Evolutionary conservation across 495 filamentous ascomycete genomes (phyloP).

Genomic region (Podospora appendiculata): DNA sequence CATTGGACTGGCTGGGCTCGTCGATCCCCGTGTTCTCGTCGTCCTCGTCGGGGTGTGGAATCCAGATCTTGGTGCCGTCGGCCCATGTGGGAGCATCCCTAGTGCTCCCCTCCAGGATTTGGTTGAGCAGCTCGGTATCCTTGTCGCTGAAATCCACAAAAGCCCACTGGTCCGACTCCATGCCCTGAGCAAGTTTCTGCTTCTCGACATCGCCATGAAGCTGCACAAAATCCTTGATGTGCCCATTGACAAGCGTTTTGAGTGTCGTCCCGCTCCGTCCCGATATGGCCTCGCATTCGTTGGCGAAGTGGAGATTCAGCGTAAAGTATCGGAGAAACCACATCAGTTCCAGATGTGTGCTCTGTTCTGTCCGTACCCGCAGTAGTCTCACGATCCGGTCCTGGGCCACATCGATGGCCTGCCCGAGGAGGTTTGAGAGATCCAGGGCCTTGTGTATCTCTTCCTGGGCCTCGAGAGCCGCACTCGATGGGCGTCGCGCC

Average conservation of each 20-base stretch:
- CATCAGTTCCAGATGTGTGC: constrained; percentile 57
- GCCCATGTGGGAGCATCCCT: constrained; percentile 71
- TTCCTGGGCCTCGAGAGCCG: constrained; percentile 51
- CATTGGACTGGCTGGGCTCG: constrained; percentile 35
- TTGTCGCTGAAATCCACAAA: constrained; percentile 73
- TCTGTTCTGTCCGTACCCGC: constrained; percentile 84
- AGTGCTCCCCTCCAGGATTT: constrained; percentile 72
- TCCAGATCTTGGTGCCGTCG: constrained; percentile 64
- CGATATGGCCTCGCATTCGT: constrained; percentile 94
- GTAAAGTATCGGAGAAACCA: constrained; percentile 88
- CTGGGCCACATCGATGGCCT: constrained; percentile 88
- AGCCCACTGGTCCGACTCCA: constrained; percentile 89
- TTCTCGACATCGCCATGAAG: constrained; percentile 68
- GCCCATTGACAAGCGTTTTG: constrained; percentile 81
- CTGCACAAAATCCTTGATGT: constrained; percentile 84
- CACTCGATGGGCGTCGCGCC: constrained; percentile 13
- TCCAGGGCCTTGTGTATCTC: constrained; percentile 81
- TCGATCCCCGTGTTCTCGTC: constrained; percentile 14
- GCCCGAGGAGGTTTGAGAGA: constrained; percentile 87
- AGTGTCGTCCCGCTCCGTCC: constrained; percentile 76
- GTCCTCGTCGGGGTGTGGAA: constrained; percentile 36
- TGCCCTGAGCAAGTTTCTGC: constrained; percentile 68
- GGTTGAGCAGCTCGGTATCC: constrained; percentile 53
- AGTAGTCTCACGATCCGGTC: constrained; percentile 87
- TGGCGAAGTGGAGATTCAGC: constrained; percentile 87